These are phyloP conservation scores for Lichtheimia hyalospora DNA, from an alignment of 371 early-diverging fungal genomes.

Conservation along the genomic window DNA sequence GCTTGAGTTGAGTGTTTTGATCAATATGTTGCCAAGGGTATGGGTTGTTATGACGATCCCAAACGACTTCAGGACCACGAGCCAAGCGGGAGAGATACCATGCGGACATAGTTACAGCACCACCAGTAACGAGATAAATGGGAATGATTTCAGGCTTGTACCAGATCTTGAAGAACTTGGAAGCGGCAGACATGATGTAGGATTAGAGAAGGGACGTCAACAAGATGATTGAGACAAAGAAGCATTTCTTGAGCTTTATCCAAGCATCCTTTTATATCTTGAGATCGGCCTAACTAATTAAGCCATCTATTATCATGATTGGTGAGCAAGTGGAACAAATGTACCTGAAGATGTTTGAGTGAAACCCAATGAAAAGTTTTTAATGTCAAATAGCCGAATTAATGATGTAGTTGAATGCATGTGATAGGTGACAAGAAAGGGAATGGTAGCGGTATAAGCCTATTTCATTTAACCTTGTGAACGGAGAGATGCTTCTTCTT, in stretches of 20 bases:
- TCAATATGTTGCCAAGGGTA: slow-evolving; percentile 55
- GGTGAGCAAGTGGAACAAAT: slow-evolving; percentile 8
- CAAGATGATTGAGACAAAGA: slow-evolving; percentile 6
- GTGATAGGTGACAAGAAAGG: no score
- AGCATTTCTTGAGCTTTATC: no score
- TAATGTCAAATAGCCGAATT: no score
- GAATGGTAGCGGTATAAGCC: background rate
- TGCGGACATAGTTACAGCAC: slow-evolving; percentile 4
- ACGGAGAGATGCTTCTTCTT: slow-evolving; percentile 41
- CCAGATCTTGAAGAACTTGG: slow-evolving; percentile 50
- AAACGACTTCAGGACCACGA: slow-evolving; percentile 50
- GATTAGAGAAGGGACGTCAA: background rate
- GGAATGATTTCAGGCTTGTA: slow-evolving; percentile 52
- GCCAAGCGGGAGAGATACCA: slow-evolving; percentile 7
- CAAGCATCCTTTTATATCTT: slow-evolving; percentile 1
- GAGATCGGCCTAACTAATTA: background rate
- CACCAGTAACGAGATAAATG: slow-evolving; percentile 45
- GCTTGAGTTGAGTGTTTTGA: slow-evolving; percentile 50
- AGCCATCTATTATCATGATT: background rate
- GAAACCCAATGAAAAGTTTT: no score
- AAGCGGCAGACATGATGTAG: slow-evolving; percentile 36
- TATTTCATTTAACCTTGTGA: slow-evolving; percentile 41
- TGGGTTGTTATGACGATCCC: slow-evolving; percentile 49
- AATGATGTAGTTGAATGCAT: no score
- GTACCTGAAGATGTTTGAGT: no score